phyloP scores from a whole-genome alignment of 805 yeast species.

The Schwanniomyces vanrijiae region DNA sequence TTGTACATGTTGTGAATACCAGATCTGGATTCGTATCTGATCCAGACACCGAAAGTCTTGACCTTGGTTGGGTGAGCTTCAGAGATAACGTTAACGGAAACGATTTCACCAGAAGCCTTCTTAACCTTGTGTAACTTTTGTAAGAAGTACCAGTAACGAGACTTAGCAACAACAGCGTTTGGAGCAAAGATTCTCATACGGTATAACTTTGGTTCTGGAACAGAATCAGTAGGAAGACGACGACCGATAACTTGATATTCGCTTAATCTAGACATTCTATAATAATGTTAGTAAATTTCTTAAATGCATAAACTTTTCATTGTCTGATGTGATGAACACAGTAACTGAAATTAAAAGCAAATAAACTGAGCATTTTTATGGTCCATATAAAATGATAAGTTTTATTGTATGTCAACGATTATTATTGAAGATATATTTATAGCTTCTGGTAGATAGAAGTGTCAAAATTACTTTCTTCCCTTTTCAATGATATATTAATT shows the following conservation, averaged over 20 bases:
- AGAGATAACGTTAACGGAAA: conserved; percentile 84
- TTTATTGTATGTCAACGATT: too few relatives aligned
- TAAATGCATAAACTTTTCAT: neutral
- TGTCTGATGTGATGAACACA: neutral
- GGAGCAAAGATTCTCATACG: conserved; percentile 99
- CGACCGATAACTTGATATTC: conserved; percentile 99
- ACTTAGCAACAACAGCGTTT: conserved; percentile 98
- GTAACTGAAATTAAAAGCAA: too few relatives aligned
- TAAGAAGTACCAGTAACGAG: conserved; percentile 99
- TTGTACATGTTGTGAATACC: conserved; percentile 99
- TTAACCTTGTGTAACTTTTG: conserved; percentile 99
- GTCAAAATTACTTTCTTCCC: neutral
- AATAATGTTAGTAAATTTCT: conserved; percentile 21
- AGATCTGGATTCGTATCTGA: conserved; percentile 99
- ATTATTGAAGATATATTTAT: too few relatives aligned
- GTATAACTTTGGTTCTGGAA: conserved; percentile 99
- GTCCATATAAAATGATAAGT: too few relatives aligned
- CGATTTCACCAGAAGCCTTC: conserved; percentile 99
- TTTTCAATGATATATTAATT: neutral
- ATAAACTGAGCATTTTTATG: too few relatives aligned
- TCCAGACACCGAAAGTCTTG: conserved; percentile 99
- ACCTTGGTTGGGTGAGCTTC: conserved; percentile 99
- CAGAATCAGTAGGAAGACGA: conserved; percentile 98
- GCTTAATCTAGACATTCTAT: conserved; percentile 85
- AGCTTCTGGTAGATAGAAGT: too few relatives aligned